These are phyloP conservation scores for Neurospora hispaniola DNA, from an alignment of 495 filamentous ascomycete species.

Conservation along the genomic window DNA sequence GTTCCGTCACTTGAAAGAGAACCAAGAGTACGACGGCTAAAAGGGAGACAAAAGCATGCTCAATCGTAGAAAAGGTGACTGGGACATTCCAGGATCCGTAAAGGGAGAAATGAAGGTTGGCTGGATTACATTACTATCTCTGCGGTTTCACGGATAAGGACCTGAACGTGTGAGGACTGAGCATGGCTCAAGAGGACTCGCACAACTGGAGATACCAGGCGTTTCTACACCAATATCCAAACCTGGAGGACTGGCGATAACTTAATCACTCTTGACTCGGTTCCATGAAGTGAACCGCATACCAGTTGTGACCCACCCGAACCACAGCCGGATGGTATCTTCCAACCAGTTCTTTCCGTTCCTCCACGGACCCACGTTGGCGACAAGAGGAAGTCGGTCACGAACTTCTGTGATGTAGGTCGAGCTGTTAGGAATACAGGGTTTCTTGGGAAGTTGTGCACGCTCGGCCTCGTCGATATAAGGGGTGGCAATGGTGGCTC, in stretches of 20 bases:
- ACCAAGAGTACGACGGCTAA: slow-evolving; percentile 3
- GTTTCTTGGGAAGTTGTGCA: slow-evolving; percentile 8
- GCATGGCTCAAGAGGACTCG: not conserved
- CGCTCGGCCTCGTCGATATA: slow-evolving; percentile 10
- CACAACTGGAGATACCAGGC: not conserved
- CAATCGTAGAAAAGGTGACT: not conserved
- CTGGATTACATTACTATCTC: not conserved
- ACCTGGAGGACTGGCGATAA: not conserved
- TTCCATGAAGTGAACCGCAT: slow-evolving; percentile 14
- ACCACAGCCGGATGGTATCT: slow-evolving; percentile 18
- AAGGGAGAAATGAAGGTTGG: not conserved
- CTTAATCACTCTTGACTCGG: not conserved
- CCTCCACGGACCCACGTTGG: slow-evolving; percentile 25
- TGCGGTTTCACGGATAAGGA: not conserved
- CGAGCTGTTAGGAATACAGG: slow-evolving; percentile 18
- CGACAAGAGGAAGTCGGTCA: slow-evolving; percentile 21
- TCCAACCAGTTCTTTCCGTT: slow-evolving; percentile 19
- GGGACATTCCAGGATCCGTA: not conserved
- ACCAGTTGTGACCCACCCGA: slow-evolving; percentile 21
- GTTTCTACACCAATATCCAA: not conserved
- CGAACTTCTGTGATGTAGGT: slow-evolving; percentile 23
- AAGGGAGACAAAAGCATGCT: not conserved
- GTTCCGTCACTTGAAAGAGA: slow-evolving; percentile 16
- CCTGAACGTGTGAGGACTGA: not conserved
- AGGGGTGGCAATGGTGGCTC: slow-evolving; percentile 22